Conservation (phyloP, 176 grass and related monocot genomes). For the Microstegium vimineum region DNA sequence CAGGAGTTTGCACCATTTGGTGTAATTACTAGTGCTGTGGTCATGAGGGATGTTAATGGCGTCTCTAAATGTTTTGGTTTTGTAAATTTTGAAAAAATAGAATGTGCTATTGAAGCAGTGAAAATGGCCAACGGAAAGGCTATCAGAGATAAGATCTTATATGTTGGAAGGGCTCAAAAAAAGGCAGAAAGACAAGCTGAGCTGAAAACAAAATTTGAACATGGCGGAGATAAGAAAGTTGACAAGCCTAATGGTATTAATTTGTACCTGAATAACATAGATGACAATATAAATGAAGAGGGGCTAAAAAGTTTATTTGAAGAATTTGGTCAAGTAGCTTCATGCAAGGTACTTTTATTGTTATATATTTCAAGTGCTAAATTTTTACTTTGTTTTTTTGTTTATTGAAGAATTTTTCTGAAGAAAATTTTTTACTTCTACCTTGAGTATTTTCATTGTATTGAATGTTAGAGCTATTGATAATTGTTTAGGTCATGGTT, state of each 20-base stretch:
- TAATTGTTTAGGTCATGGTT: constrained; percentile 37
- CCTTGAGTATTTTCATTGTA: neutral
- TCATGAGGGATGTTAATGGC: constrained; percentile 38
- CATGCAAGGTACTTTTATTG: constrained; percentile 39
- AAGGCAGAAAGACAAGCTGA: constrained; percentile 41
- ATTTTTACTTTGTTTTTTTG: neutral
- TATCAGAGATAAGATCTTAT: constrained; percentile 24
- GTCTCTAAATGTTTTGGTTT: constrained; percentile 49
- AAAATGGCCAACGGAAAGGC: constrained; percentile 31
- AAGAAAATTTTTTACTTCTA: neutral
- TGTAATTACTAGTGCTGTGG: constrained; percentile 38
- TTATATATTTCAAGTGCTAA: neutral
- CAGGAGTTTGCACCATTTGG: constrained; percentile 34
- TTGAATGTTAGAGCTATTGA: neutral
- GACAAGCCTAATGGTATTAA: constrained; percentile 37
- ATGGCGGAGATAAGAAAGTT: constrained; percentile 1
- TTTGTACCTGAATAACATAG: constrained; percentile 61
- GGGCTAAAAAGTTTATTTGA: constrained; percentile 30
- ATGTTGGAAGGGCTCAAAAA: constrained; percentile 46
- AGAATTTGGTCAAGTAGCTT: constrained; percentile 39
- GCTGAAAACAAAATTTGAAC: constrained; percentile 25
- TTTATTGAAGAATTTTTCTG: neutral
- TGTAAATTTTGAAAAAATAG: constrained; percentile 43
- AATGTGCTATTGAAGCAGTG: constrained; percentile 26
- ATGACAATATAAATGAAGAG: constrained; percentile 39